Evolutionary conservation across 768 basidiomycete species (phyloP).

Genomic region (Mycena leptocephala): DNA sequence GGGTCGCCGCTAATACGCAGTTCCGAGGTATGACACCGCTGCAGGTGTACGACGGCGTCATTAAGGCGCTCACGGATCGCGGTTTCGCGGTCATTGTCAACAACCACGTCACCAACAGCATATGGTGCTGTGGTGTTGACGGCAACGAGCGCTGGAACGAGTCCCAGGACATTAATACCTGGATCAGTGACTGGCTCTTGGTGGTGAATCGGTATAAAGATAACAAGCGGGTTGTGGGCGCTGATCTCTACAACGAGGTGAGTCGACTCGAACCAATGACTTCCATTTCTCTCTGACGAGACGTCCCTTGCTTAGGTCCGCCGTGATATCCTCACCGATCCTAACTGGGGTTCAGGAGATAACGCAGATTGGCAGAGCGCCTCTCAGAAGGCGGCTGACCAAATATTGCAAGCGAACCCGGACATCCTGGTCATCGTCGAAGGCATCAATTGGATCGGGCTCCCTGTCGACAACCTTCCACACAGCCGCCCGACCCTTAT

Average conservation of each 20-base stretch:
- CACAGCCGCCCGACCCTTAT: slow-evolving; percentile 26
- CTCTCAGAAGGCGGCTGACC: slow-evolving; percentile 24
- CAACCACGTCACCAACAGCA: slow-evolving; percentile 24
- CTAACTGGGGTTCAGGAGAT: slow-evolving; percentile 31
- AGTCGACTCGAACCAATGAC: background rate
- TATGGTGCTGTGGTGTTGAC: slow-evolving; percentile 37
- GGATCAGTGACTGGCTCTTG: slow-evolving; percentile 31
- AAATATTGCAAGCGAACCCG: slow-evolving; percentile 26
- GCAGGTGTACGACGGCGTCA: slow-evolving; percentile 34
- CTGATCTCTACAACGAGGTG: slow-evolving; percentile 28
- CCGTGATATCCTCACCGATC: slow-evolving; percentile 28
- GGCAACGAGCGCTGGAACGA: slow-evolving; percentile 37
- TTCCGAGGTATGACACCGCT: slow-evolving; percentile 33
- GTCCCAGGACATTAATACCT: slow-evolving; percentile 22
- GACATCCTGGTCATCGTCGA: slow-evolving; percentile 34
- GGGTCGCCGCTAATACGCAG: slow-evolving; percentile 36
- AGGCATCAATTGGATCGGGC: slow-evolving; percentile 34
- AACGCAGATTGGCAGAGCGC: slow-evolving; percentile 32
- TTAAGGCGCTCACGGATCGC: slow-evolving; percentile 31
- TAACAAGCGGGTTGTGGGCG: slow-evolving; percentile 29
- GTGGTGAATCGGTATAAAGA: slow-evolving; percentile 27
- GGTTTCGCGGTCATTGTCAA: slow-evolving; percentile 36
- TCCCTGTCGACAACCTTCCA: slow-evolving; percentile 32
- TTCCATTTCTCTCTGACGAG: background rate
- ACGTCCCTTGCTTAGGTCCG: slow-evolving; percentile 27